Base-by-base conservation (phyloP, 805 yeast genomes). In the Jamesozyma gamospora region DNA sequence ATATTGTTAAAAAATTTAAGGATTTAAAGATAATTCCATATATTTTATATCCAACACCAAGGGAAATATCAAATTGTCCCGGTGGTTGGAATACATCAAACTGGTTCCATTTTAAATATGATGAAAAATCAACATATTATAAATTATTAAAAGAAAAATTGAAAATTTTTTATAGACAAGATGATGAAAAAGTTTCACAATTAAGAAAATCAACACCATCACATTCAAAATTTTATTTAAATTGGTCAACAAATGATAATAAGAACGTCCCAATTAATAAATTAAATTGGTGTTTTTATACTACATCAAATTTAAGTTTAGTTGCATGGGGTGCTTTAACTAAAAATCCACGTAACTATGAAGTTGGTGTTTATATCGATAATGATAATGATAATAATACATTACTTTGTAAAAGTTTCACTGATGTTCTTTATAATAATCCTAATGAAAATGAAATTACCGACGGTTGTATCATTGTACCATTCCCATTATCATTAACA, bases 261-360 rank as follows among this genome's bases (percentile, higher is more conserved):
- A 74, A 70, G 56, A 49, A 32, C 14, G 30, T 4, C 1, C 14
- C 28, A 11, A 26, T 25, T 4, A 50, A 37, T 4, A 32, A 41
- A 2, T 16, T 82, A 4, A 70, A 73, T 37, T 85, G 94, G 94
- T 70, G 78, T 15, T 55, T 82, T 5, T 65, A 82, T 53, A 82
- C 92, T 0, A 79, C 87, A 35, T 82, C 85, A 26, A 85, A 85
- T 52, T 51, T 83, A 31, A 79, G 88, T 26, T 74, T 74, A 40
- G 81, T 75, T 43, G 95, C 94, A 1, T 85, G 95, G 95, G 95
- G 95, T 0, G 60, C 53, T 4, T 62, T 64, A 13, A 48, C 54
- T 30, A 25, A 46, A 12, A 35, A 44, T 12, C 64, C 67, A n/a
- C 50, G 56, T 10, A 53, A 74, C 66, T 77, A 64, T 55, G 84